Evolutionary conservation across 495 filamentous ascomycete genomes (phyloP).

Genomic region (Aspergillus indologenus): DNA sequence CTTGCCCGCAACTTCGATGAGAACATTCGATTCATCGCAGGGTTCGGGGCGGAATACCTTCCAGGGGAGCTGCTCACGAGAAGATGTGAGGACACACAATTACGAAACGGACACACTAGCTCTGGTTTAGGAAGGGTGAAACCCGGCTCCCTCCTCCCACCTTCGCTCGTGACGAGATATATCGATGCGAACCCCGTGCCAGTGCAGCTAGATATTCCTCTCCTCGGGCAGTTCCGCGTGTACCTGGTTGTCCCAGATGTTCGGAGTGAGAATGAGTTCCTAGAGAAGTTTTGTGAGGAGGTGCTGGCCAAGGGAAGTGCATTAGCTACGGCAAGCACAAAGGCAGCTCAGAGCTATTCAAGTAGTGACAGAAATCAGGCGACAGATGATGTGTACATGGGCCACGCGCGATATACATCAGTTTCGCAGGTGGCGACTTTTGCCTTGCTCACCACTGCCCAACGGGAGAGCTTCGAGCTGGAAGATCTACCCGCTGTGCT

Average conservation of each 20-base stretch:
- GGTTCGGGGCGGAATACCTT: slow-evolving; percentile 61
- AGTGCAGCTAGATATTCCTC: slow-evolving; percentile 68
- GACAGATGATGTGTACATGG: slow-evolving; percentile 54
- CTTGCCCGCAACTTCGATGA: slow-evolving; percentile 61
- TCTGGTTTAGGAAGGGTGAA: slow-evolving; percentile 32
- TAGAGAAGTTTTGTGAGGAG: slow-evolving; percentile 47
- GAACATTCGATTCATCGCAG: slow-evolving; percentile 66
- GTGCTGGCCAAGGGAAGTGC: slow-evolving; percentile 45
- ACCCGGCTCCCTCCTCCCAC: slow-evolving; percentile 59
- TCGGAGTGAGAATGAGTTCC: slow-evolving; percentile 47
- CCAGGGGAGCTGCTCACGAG: slow-evolving; percentile 55
- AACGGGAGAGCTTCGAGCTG: slow-evolving; percentile 56
- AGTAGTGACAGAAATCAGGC: slow-evolving; percentile 53
- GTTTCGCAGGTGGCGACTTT: slow-evolving; percentile 59
- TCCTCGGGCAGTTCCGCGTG: slow-evolving; percentile 65
- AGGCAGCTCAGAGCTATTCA: slow-evolving; percentile 45
- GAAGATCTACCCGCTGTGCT: slow-evolving; percentile 55
- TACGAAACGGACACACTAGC: neutral
- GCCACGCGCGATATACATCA: slow-evolving; percentile 58
- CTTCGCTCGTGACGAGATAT: slow-evolving; percentile 62
- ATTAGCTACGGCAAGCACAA: neutral
- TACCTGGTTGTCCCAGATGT: slow-evolving; percentile 62
- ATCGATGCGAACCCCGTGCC: slow-evolving; percentile 70
- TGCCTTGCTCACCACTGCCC: slow-evolving; percentile 53
- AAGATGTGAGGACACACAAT: too few species aligned